A percentile compares a stretch with the other conserved stretches of the same genome.
These are phyloP conservation scores for Candida loeiensis DNA, from an alignment of 805 yeast species.

Conservation along the genomic window DNA sequence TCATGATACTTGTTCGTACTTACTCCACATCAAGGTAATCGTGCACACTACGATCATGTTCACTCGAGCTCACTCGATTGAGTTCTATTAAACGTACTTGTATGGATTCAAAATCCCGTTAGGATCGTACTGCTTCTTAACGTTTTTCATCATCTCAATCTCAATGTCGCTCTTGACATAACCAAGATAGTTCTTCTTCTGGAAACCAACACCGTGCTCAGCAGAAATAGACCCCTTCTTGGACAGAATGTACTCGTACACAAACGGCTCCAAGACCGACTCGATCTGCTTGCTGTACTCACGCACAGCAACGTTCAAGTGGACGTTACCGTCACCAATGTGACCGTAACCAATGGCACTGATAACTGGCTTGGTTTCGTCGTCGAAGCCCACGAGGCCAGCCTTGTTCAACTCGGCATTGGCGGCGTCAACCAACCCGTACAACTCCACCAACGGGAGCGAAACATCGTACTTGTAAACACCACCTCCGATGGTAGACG, in stretches of 20 bases:
- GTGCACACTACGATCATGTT: too few relatives aligned
- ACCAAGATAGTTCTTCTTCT: slow-evolving; percentile 84
- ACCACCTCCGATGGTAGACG: slow-evolving; percentile 81
- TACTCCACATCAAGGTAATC: too few relatives aligned
- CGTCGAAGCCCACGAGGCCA: slow-evolving; percentile 56
- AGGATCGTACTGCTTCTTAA: slow-evolving; percentile 86
- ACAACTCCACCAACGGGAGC: slow-evolving; percentile 76
- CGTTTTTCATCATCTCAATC: slow-evolving; percentile 67
- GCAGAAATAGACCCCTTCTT: slow-evolving; percentile 89
- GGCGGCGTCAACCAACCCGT: slow-evolving; percentile 78
- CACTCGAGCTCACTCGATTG: too few relatives aligned
- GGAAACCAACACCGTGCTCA: slow-evolving; percentile 97
- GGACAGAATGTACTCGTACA: slow-evolving; percentile 79
- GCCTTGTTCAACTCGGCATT: slow-evolving; percentile 54
- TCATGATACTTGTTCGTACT: too few relatives aligned
- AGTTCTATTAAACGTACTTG: slow-evolving; percentile 65
- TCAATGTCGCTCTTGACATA: slow-evolving; percentile 77
- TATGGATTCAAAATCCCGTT: slow-evolving; percentile 91
- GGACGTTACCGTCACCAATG: slow-evolving; percentile 95
- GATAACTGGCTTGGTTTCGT: slow-evolving; percentile 72
- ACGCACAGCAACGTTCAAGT: slow-evolving; percentile 88
- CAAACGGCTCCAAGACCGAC: slow-evolving; percentile 83
- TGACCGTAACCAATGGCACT: slow-evolving; percentile 97
- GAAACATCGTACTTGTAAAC: slow-evolving; percentile 97
- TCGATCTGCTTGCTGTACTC: slow-evolving; percentile 78